phyloP scores from a whole-genome alignment of 2,329 filamentous ascomycete genomes.

The Arthrobotrys entomopaga region DNA sequence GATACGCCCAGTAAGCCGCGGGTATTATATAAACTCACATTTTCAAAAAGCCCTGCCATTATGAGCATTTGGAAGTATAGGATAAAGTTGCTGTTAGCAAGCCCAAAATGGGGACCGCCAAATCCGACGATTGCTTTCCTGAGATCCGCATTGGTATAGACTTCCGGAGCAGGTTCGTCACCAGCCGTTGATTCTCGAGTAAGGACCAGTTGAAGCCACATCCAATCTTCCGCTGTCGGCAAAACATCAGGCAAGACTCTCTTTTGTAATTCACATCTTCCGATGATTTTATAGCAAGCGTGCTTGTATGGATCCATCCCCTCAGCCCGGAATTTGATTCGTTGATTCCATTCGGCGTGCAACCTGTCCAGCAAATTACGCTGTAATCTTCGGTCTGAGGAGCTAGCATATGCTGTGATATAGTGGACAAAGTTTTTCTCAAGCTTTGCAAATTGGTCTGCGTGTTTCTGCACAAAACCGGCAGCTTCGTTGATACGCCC shows the following conservation, averaged over 20 bases:
- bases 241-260: slow-evolving; percentile 72
- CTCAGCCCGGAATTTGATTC: slow-evolving; percentile 83
- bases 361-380: slow-evolving; percentile 85
- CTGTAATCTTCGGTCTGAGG: slow-evolving; percentile 78
- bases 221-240: slow-evolving; percentile 75
- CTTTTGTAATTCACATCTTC: slow-evolving; percentile 76
- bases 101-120: slow-evolving; percentile 83
- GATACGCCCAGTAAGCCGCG: slow-evolving; percentile 1
- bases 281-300: slow-evolving; percentile 97
- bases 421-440: slow-evolving; percentile 91
- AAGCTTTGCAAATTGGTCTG: slow-evolving; percentile 83
- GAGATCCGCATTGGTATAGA: slow-evolving; percentile 74
- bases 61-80: slow-evolving; percentile 84
- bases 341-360: slow-evolving; percentile 87
- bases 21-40: slow-evolving; percentile 47
- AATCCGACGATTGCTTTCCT: slow-evolving; percentile 86
- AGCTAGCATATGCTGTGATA: slow-evolving; percentile 79
- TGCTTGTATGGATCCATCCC: slow-evolving; percentile 93
- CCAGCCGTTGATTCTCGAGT: slow-evolving; percentile 73
- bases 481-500: slow-evolving; percentile 86
- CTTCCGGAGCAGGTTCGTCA: slow-evolving; percentile 73
- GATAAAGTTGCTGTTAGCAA: slow-evolving; percentile 80
- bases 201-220: slow-evolving; percentile 77
- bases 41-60: slow-evolving; percentile 86
- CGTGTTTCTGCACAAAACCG: slow-evolving; percentile 83